Conservation (phyloP, 2,329 filamentous ascomycete species). For the Bisporella sp. region DNA sequence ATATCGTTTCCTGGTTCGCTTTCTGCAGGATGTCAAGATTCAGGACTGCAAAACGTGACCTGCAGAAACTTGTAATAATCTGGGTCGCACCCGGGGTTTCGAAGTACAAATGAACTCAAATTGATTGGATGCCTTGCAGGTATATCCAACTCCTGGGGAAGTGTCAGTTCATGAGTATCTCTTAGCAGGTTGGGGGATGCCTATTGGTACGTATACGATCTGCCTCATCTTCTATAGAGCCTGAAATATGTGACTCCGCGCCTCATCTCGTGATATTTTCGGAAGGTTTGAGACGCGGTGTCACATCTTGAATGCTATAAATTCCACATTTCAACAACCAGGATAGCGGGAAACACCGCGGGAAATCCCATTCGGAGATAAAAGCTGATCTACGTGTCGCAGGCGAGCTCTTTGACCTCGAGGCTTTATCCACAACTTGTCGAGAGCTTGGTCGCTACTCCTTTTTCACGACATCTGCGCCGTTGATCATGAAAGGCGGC, state of each 20-base stretch:
- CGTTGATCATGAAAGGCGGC: slow-evolving; percentile 33
- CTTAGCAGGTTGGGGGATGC: slow-evolving; percentile 42
- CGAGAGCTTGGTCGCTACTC: slow-evolving; percentile 34
- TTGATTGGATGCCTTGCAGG: slow-evolving; percentile 1
- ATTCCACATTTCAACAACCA: too few relatives aligned
- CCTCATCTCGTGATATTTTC: too few relatives aligned
- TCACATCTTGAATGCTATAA: too few relatives aligned
- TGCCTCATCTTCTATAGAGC: background rate
- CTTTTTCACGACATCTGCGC: slow-evolving; percentile 43
- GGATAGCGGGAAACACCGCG: too few relatives aligned
- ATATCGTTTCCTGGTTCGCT: background rate
- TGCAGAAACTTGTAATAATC: too few relatives aligned
- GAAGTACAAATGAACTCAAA: too few relatives aligned
- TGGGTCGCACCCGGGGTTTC: too few relatives aligned
- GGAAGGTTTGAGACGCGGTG: too few relatives aligned
- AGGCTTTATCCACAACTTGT: slow-evolving; percentile 27
- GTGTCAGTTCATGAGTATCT: slow-evolving; percentile 40
- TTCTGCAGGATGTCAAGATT: too few relatives aligned
- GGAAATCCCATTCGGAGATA: background rate
- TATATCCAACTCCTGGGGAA: slow-evolving; percentile 30
- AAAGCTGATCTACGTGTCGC: background rate
- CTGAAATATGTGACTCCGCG: too few relatives aligned
- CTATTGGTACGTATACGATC: slow-evolving; percentile 16
- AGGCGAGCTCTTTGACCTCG: slow-evolving; percentile 31
- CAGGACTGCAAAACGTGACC: too few relatives aligned